Evolutionary conservation across 805 yeast genomes (phyloP), one percentile per base, ranked within the genome.

Genomic region (Pichia gijzeniarum): DNA sequence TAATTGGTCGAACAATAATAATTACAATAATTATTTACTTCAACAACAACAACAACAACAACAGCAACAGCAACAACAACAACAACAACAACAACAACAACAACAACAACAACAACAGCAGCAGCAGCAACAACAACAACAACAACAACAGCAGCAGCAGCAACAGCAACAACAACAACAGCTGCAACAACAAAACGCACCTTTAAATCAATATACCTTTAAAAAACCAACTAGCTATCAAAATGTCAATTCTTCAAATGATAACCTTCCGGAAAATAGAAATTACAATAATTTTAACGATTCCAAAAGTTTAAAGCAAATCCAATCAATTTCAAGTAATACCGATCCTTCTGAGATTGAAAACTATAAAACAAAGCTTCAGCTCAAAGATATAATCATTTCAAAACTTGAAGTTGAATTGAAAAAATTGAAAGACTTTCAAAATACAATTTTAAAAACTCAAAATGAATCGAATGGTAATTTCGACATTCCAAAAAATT

Each of bases 311-410:
- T 46, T 44, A 34, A 43, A 46, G 38, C 4, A 13, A 21, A 42
- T 21, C 18, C 50, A 41, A 41, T 43, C 47, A 28, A 37, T 31
- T 13, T 41, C 48, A 43, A 47, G 39, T 14, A 42, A 40, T 37
- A 30, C 38, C 30, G 53, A 47, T 25, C 27, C 43, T 17, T 35
- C 52, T 10, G 64, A 60, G 3, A 30, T 50, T 12, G 77, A 74
- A 38, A 62, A 66, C 43, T 59, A 76, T 45, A 72, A 71, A 52
- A 61, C 76, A 40, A 78, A 79, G 50, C 55, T 82, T 41, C 71
- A 71, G 46, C 63, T 80, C 41, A 82, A 80, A 57, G 79, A 81
- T 38, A 64, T 71, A 0, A 72, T 73, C 35, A 71, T 76, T 33
- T 68, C 69, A 35, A 64, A 71, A 2, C 55, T 76, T 30, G 76